A percentile compares a stretch with the other conserved stretches of the same genome.
phyloP scores from a whole-genome alignment of 176 grass and related monocot genomes.

The Luzula sylvatica region DNA sequence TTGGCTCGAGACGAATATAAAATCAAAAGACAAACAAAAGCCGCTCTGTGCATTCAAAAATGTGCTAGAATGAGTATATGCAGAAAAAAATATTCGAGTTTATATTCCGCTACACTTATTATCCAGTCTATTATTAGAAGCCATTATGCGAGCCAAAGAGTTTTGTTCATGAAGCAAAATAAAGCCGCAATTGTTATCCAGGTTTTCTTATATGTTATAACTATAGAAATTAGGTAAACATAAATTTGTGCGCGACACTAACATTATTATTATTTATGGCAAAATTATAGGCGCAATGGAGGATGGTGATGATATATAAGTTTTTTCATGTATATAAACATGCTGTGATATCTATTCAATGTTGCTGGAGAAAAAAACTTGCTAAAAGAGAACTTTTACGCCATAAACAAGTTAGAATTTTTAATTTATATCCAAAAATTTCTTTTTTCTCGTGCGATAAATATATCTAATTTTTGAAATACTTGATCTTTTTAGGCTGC shows the following conservation, averaged over 20 bases:
- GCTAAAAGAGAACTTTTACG: conserved; percentile 61
- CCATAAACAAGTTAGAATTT: conserved; percentile 50
- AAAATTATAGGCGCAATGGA: conserved; percentile 49
- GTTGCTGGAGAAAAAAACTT: conserved; percentile 70
- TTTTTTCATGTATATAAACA: conserved; percentile 33
- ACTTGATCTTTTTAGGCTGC: conserved; percentile 44
- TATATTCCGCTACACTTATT: conserved; percentile 36
- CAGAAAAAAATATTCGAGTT: conserved; percentile 34
- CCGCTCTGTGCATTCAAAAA: conserved; percentile 63
- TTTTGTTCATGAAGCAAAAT: conserved; percentile 41
- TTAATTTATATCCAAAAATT: background rate
- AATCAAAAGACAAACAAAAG: conserved; percentile 48
- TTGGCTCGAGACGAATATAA: conserved; percentile 45
- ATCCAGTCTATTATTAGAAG: conserved; percentile 64
- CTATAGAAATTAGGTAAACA: background rate
- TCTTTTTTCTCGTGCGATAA: conserved; percentile 7
- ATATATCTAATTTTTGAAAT: conserved; percentile 2
- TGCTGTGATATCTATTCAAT: conserved; percentile 49
- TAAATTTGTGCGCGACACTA: background rate
- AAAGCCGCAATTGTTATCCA: conserved; percentile 54
- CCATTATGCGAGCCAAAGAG: conserved; percentile 29
- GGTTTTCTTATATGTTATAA: conserved; percentile 19
- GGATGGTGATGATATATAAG: conserved; percentile 38
- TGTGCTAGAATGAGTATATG: conserved; percentile 54
- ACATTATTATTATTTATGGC: no score